phyloP scores from a whole-genome alignment of 176 grass and related monocot species.

The Aechmea fasciata region DNA sequence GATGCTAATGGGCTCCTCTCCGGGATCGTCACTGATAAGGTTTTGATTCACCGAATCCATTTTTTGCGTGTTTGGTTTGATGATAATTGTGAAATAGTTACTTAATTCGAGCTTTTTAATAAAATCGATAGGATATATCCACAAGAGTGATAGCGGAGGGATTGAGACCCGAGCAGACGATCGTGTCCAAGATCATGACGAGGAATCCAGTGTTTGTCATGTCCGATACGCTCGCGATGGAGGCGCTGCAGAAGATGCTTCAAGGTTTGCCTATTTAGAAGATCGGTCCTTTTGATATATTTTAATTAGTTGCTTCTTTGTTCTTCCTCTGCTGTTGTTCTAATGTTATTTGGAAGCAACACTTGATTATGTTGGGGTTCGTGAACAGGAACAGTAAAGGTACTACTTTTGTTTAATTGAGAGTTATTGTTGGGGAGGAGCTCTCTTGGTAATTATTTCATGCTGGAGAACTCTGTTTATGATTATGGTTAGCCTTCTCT shows the following conservation, averaged over 20 bases:
- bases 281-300: neutral
- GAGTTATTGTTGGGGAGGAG: no score
- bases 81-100: neutral
- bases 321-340: no score
- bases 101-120: neutral
- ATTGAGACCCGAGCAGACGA: conserved; percentile 77
- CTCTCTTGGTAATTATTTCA: no score
- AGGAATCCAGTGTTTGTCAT: conserved; percentile 71
- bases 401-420: no score
- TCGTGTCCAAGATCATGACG: conserved; percentile 90
- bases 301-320: neutral
- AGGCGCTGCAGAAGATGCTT: conserved; percentile 97
- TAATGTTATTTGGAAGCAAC: no score
- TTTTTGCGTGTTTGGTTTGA: neutral
- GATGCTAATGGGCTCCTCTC: conserved; percentile 87
- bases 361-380: no score
- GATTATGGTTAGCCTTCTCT: no score
- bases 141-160: conserved; percentile 85
- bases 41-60: conserved; percentile 6
- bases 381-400: no score
- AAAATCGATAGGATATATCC: conserved; percentile 58
- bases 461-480: no score
- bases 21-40: conserved; percentile 96
- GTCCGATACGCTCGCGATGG: conserved; percentile 68
- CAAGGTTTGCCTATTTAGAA: conserved; percentile 44